A percentile compares a stretch with the other conserved stretches of the same genome.
Conservation (phyloP, 1,284 basidiomycete genomes). For the Sanguinoderma infundibulare region DNA sequence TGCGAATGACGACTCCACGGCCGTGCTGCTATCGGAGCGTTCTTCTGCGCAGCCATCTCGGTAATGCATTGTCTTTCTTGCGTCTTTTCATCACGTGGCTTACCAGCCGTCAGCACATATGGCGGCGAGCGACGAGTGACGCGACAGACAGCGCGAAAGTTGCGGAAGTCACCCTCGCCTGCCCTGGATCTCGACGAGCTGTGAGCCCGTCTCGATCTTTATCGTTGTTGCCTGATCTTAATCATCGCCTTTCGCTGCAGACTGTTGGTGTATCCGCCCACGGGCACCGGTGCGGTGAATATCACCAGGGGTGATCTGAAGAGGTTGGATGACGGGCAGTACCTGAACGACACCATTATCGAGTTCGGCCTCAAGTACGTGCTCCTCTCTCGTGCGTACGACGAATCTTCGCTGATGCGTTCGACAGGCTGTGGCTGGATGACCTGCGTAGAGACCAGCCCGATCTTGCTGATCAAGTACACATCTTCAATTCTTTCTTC, state of each 20-base stretch:
- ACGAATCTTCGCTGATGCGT: neutral
- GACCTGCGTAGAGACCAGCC: constrained; percentile 59
- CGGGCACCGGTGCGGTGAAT: constrained; percentile 73
- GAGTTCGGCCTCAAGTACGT: constrained; percentile 93
- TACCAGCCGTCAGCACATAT: too few species aligned
- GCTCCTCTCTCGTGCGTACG: neutral
- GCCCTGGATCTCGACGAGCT: constrained; percentile 63
- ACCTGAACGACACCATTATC: constrained; percentile 94
- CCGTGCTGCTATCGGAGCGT: neutral
- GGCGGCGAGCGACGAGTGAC: constrained; percentile 17
- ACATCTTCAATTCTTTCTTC: constrained; percentile 98
- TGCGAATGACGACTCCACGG: neutral
- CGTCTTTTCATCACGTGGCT: too few species aligned
- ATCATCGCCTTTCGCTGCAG: constrained; percentile 47
- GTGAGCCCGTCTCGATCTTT: too few species aligned
- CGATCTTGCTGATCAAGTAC: constrained; percentile 71
- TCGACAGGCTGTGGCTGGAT: constrained; percentile 68
- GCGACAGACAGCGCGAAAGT: constrained; percentile 19
- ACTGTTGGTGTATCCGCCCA: constrained; percentile 76
- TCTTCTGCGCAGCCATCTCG: constrained; percentile 2
- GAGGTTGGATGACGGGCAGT: constrained; percentile 79
- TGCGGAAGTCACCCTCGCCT: constrained; percentile 27
- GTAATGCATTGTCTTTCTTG: too few species aligned
- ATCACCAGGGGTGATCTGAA: constrained; percentile 80
- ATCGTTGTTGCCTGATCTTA: neutral